These are phyloP conservation scores for Dioscorea cayenensis DNA, from an alignment of 116 monocot species.

Conservation along the genomic window DNA sequence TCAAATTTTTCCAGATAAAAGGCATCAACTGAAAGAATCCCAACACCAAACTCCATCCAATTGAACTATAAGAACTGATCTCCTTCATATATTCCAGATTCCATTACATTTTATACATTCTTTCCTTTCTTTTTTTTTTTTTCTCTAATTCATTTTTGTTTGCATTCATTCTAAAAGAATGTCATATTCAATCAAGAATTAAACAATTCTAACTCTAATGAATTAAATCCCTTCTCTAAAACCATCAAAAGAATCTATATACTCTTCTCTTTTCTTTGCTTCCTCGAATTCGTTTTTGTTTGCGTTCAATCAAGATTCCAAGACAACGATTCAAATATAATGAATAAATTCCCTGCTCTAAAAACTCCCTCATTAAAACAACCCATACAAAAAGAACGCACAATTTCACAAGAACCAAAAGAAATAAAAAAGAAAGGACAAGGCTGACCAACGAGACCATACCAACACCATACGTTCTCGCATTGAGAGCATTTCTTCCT, in stretches of 20 bases:
- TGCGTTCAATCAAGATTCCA: not conserved
- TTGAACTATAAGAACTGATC: not conserved
- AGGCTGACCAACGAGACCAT: slow-evolving; percentile 5
- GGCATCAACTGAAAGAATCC: not conserved
- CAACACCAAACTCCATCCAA: not conserved
- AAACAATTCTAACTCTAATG: not conserved
- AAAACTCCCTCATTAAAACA: no score
- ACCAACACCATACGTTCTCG: slow-evolving; percentile 84
- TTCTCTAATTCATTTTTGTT: not conserved
- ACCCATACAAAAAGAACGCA: no score
- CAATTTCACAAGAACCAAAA: no score
- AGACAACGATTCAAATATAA: no score
- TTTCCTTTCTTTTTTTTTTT: not conserved
- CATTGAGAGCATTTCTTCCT: slow-evolving; percentile 69
- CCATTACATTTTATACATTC: no score
- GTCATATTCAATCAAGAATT: not conserved
- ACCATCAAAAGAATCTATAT: no score
- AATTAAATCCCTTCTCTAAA: not conserved
- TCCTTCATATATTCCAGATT: not conserved
- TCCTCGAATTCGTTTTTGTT: not conserved
- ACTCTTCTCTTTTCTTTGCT: not conserved
- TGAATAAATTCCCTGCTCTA: no score
- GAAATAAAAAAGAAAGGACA: not conserved
- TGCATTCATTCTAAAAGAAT: no score
- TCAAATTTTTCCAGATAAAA: not conserved